Evolutionary conservation across 495 filamentous ascomycete genomes (phyloP).

Genomic region (Penicillium goetzii): DNA sequence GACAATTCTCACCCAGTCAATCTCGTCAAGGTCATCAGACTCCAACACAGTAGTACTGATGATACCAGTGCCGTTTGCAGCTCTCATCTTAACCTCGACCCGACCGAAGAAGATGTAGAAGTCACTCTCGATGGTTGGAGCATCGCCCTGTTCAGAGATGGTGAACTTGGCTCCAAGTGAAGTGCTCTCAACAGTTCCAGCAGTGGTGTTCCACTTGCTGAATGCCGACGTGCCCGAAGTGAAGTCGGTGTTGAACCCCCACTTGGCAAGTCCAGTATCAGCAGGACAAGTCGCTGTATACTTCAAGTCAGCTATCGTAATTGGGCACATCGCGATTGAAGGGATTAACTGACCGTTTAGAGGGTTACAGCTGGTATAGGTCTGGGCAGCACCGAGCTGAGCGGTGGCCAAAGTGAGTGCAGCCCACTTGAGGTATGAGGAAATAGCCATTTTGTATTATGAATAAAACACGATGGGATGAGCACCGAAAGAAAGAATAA

Average conservation of each 20-base stretch:
- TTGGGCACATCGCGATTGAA: too few species aligned
- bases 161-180: slow-evolving; percentile 70
- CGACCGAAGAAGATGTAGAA: slow-evolving; percentile 84
- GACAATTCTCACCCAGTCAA: slow-evolving; percentile 77
- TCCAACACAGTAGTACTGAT: slow-evolving; percentile 81
- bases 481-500: not conserved
- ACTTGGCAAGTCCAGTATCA: slow-evolving; percentile 64
- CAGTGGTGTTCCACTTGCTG: slow-evolving; percentile 63
- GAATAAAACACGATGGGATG: not conserved
- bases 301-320: slow-evolving; percentile 5
- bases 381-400: slow-evolving; percentile 64
- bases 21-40: slow-evolving; percentile 90
- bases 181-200: slow-evolving; percentile 53
- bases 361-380: slow-evolving; percentile 72
- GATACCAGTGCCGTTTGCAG: slow-evolving; percentile 73
- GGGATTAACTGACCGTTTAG: slow-evolving; percentile 48
- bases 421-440: slow-evolving; percentile 31
- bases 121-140: slow-evolving; percentile 73
- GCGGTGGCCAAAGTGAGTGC: slow-evolving; percentile 22
- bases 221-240: slow-evolving; percentile 53
- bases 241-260: slow-evolving; percentile 66
- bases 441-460: slow-evolving; percentile 13
- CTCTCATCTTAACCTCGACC: slow-evolving; percentile 73
- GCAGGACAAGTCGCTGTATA: slow-evolving; percentile 56
- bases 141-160: slow-evolving; percentile 69